These are phyloP conservation scores for Pestalotiopsis sp. DNA, from an alignment of 2,329 filamentous ascomycete genomes.

Conservation along the genomic window DNA sequence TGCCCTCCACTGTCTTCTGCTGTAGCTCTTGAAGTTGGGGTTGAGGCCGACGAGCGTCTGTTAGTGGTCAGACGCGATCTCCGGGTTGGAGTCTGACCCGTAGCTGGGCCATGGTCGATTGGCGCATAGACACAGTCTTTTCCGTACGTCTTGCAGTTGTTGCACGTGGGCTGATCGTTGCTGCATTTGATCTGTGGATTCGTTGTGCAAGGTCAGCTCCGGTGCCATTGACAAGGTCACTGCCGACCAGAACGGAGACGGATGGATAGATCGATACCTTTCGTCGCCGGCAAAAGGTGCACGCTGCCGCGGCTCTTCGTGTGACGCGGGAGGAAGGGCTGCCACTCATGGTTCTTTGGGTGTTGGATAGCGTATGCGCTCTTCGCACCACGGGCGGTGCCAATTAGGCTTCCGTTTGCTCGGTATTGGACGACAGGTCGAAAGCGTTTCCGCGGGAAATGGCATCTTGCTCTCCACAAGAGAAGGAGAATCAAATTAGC, in stretches of 20 bases:
- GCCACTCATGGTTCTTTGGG: neutral
- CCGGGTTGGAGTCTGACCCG: neutral
- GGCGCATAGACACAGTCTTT: neutral
- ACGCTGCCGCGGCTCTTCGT: neutral
- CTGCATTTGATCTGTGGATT: neutral
- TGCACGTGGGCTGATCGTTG: neutral
- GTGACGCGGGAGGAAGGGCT: too few relatives aligned
- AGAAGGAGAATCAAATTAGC: too few relatives aligned
- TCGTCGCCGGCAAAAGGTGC: neutral
- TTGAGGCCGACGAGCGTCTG: neutral
- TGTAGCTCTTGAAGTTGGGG: neutral
- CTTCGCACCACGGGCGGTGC: neutral
- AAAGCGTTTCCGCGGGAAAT: too few relatives aligned
- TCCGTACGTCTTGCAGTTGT: conserved; percentile 39
- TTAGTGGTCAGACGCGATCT: neutral
- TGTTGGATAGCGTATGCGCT: neutral
- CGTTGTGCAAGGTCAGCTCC: neutral
- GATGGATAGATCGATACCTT: neutral
- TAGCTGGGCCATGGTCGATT: conserved; percentile 21
- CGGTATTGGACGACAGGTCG: too few relatives aligned
- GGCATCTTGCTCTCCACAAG: too few relatives aligned
- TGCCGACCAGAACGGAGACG: too few relatives aligned
- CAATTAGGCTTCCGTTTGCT: too few relatives aligned
- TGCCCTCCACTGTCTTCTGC: neutral
- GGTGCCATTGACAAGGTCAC: too few relatives aligned